A percentile compares a stretch with the other conserved stretches of the same genome.
Conservation (phyloP, 345 rosid species). For the Boechera retrofracta region DNA sequence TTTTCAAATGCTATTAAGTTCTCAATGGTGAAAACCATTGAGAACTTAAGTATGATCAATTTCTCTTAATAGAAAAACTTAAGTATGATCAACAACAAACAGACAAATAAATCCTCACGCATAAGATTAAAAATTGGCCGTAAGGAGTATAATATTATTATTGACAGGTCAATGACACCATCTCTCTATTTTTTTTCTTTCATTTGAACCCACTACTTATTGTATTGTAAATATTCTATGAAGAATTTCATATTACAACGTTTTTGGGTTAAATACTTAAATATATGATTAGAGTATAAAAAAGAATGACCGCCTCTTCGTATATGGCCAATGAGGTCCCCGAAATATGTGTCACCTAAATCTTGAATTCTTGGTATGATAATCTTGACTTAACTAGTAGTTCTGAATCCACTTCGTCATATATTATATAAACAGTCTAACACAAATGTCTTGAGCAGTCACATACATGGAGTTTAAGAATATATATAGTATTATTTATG, state of each 20-base stretch:
- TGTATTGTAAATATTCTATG: neutral
- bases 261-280: neutral
- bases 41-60: too few species aligned
- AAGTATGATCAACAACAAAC: too few species aligned
- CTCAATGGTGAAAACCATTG: too few species aligned
- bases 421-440: slow-evolving; percentile 7
- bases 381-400: slow-evolving; percentile 60
- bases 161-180: neutral
- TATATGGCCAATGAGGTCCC: slow-evolving; percentile 41
- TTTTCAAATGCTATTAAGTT: too few species aligned
- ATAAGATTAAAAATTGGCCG: too few species aligned
- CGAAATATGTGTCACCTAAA: slow-evolving; percentile 34
- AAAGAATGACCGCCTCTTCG: neutral
- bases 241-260: neutral
- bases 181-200: neutral
- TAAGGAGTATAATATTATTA: too few species aligned
- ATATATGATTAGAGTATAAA: neutral
- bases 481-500: neutral
- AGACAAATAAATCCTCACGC: too few species aligned
- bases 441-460: slow-evolving; percentile 3
- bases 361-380: slow-evolving; percentile 52
- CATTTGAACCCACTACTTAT: neutral
- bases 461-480: neutral
- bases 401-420: slow-evolving; percentile 19
- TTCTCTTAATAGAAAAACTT: too few species aligned